Evolutionary conservation across 2,329 filamentous ascomycete species (phyloP).

Genomic region (Tolypocladium sp.): DNA sequence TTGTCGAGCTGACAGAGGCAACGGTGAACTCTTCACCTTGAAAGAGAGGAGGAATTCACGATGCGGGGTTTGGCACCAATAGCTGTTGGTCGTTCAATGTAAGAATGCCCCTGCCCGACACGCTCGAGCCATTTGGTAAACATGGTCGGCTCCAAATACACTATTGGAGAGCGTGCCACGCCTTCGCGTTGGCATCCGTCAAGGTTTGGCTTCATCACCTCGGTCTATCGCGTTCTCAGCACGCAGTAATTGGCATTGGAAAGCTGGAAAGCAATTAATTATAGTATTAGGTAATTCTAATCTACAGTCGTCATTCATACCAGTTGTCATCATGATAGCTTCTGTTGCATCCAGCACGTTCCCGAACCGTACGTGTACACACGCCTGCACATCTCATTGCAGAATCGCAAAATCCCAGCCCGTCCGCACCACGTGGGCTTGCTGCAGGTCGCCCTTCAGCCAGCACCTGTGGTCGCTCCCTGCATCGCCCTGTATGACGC

Average conservation of each 20-base stretch:
- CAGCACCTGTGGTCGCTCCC: slow-evolving; percentile 31
- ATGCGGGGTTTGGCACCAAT: too few relatives aligned
- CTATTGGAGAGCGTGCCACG: too few relatives aligned
- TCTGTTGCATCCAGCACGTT: neutral
- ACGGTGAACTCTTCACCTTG: too few relatives aligned
- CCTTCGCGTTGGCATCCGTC: too few relatives aligned
- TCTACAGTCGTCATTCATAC: neutral
- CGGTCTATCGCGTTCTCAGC: neutral
- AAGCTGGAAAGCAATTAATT: neutral
- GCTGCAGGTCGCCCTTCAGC: slow-evolving; percentile 29
- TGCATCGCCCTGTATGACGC: slow-evolving; percentile 28
- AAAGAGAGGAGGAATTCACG: too few relatives aligned
- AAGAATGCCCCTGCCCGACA: too few relatives aligned
- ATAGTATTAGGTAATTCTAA: neutral
- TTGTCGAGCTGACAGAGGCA: too few relatives aligned
- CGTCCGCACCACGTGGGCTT: slow-evolving; percentile 17
- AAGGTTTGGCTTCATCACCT: neutral
- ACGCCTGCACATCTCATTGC: slow-evolving; percentile 2
- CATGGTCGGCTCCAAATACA: too few relatives aligned
- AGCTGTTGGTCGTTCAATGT: too few relatives aligned
- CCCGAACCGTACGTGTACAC: neutral
- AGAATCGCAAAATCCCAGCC: slow-evolving; percentile 36
- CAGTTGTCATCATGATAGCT: neutral
- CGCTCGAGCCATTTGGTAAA: too few relatives aligned
- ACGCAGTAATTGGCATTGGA: too few relatives aligned